Conservation (phyloP, 495 filamentous ascomycete genomes). For the Talaromyces ruber region DNA sequence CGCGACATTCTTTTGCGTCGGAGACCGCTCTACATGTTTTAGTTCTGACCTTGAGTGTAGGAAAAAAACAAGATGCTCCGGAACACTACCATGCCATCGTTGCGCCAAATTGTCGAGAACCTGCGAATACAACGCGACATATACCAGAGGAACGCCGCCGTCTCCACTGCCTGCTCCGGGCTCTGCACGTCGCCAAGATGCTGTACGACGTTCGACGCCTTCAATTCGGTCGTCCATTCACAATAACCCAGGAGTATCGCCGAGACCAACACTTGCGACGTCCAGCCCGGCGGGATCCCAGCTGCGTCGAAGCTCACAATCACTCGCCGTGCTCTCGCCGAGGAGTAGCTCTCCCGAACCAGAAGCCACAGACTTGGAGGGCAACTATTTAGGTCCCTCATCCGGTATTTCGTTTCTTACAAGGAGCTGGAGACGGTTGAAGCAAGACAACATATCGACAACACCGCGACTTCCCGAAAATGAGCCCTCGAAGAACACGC, state of each 20-base stretch:
- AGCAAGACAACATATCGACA: slow-evolving; percentile 29
- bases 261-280: not conserved
- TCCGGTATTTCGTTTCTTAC: slow-evolving; percentile 40
- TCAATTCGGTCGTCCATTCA: not conserved
- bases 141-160: slow-evolving; percentile 35
- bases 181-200: not conserved
- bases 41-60: slow-evolving; percentile 6
- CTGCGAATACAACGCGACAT: slow-evolving; percentile 36
- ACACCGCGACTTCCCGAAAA: slow-evolving; percentile 25
- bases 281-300: not conserved
- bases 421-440: slow-evolving; percentile 34
- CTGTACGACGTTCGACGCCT: not conserved
- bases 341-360: slow-evolving; percentile 32
- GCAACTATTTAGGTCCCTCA: slow-evolving; percentile 37
- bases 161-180: slow-evolving; percentile 23
- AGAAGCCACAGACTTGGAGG: slow-evolving; percentile 36
- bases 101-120: slow-evolving; percentile 30
- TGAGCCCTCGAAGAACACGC: slow-evolving; percentile 28
- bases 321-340: slow-evolving; percentile 13
- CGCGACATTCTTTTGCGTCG: not conserved
- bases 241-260: not conserved
- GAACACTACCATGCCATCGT: slow-evolving; percentile 33
- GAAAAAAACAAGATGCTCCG: slow-evolving; percentile 38
- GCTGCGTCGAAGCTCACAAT: not conserved
- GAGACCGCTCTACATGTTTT: not conserved